Conservation (phyloP, 305 asterid genomes). For the Ilex paraguariensis region DNA sequence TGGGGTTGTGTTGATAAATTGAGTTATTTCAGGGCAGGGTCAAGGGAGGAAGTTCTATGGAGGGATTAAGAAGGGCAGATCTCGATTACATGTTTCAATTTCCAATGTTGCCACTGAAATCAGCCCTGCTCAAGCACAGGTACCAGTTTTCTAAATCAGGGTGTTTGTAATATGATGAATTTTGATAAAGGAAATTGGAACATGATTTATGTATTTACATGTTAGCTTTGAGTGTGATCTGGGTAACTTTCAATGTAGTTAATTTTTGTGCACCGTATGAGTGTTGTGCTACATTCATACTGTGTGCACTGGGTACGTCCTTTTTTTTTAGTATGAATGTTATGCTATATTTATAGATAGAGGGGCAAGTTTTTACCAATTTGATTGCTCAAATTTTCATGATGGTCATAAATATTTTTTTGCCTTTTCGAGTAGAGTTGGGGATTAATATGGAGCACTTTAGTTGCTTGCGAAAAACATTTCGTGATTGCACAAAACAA, state of each 20-base stretch:
- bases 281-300: too few relatives aligned
- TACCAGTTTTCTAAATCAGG: constrained; percentile 3
- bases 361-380: too few relatives aligned
- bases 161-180: too few relatives aligned
- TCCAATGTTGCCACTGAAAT: constrained; percentile 68
- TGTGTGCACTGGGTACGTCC: too few relatives aligned
- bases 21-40: constrained; percentile 28
- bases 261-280: too few relatives aligned
- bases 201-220: too few relatives aligned
- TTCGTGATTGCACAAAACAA: too few relatives aligned
- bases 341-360: too few relatives aligned
- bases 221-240: too few relatives aligned
- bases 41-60: constrained; percentile 52
- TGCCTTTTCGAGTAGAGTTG: neutral
- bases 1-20: neutral
- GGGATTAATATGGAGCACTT: neutral
- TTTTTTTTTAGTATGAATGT: too few relatives aligned
- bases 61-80: constrained; percentile 48
- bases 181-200: too few relatives aligned
- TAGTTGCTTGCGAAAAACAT: neutral
- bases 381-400: neutral
- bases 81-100: constrained; percentile 46
- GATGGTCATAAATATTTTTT: neutral
- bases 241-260: too few relatives aligned
- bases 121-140: constrained; percentile 61